Evolutionary conservation across 305 asterid species (phyloP), one percentile per base, ranked within the genome.

Genomic region (Fraxinus baroniana): DNA sequence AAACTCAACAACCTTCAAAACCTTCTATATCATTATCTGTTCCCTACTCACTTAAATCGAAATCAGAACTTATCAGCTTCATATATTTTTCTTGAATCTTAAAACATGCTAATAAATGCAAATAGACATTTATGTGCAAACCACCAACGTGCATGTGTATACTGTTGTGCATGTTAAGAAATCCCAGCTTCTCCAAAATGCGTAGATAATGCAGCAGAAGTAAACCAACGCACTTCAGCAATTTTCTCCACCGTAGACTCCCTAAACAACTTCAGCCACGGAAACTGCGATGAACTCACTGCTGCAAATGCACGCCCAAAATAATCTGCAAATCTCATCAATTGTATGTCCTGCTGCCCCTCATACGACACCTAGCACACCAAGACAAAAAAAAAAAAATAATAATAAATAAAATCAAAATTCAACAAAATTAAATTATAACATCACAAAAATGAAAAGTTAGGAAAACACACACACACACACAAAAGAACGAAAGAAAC

Each of bases 251-350:
- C 85, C 0, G 90, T 22, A 73, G 97, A 93, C 87, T 95, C 98
- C 87, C 93, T 91, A 91, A 95, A 91, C 90, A 95, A 41, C 88
- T 92, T 93, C 80, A 86, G 83, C 98, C 98, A 92, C 32, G 98
- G 97, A 86, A 95, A 95, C 79, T 93, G 97, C 15, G 98, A 86
- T 0, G 93, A 89, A 57, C 81, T 83, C 62, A 95, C 98, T 0
- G 87, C 89, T 2, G 98, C 90, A 86, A 95, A 95, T 37, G 94
- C 94, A 64, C 94, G 93, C 28, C 98, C 95, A 57, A 95, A 93
- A 80, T 95, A 94, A 88, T 95, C 97, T n/a, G 97, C 97, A 85
- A 95, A 93, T 78, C 95, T 89, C 94, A 90, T 91, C 92, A 95
- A 86, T 60, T 91, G 98, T 79, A 94, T 92, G n/a, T 95, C 98